Evolutionary conservation across 2,329 filamentous ascomycete genomes (phyloP), one percentile per base, ranked within the genome.

Genomic region (Chrysoporthe deuterocubensis): DNA sequence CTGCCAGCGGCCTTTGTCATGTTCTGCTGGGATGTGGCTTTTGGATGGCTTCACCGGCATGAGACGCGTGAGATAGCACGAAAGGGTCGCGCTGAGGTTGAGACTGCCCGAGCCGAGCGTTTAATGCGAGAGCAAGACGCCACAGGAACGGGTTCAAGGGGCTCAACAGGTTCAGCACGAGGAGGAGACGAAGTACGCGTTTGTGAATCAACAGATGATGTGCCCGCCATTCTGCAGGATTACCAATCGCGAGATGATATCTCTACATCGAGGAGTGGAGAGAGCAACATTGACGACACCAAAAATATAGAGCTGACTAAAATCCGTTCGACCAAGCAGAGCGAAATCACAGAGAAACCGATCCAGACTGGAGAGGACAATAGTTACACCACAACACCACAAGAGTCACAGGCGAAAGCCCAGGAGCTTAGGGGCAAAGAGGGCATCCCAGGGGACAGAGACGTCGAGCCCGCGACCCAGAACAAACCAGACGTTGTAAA

Each of bases 1-100:
- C 73, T 92, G 2, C 91, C 91, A 1, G 91, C 88, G 0, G 90
- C 90, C 0, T 80, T 88, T 40, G 78, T 92, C 62, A 90, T 92
- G 85, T 85, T 93, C 57, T 85, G 83, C 72, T 92, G 89, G 84
- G 90, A 93, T 71, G 50, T 92, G 6, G 78, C 72, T 0, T 87
- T 83, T 69, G 91, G 90, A 0, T 93, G 90, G 90, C 72, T 81
- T 1, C 80, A 89, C 73, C 83, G 90, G 2, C 74, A 87, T 3
- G 84, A 90, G 69, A 92, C 90, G 0, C 85, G 90, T 0, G 79
- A 84, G 18, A 89, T 91, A 54, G 88, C 90, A 2, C 81, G 80
- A 2, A 82, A 83, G 57, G 88, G 88, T 2, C 82, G 85, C 32
- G 72, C 79, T 37, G 83, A 86, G 48, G 73, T 86, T 37, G 81